These are phyloP conservation scores for Boehmeria nivea DNA, from an alignment of 306 rosid species.

Conservation along the genomic window DNA sequence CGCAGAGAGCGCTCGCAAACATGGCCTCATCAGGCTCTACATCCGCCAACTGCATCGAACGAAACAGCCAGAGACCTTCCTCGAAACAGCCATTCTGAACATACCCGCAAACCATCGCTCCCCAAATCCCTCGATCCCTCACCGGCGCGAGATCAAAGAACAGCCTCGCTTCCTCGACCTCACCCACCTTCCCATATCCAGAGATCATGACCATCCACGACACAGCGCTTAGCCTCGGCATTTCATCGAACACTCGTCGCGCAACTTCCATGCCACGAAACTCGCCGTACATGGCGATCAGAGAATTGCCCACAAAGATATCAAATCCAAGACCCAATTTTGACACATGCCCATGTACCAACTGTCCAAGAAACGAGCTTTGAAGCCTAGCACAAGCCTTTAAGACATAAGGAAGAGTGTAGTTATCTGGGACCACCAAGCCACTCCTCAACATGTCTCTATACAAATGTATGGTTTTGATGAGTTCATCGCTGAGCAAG, in stretches of 20 bases:
- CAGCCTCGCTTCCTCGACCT: conserved; percentile 49
- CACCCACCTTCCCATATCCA: conserved; percentile 58
- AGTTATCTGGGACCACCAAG: conserved; percentile 36
- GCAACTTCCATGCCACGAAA: conserved; percentile 43
- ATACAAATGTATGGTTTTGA: conserved; percentile 27
- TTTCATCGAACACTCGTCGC: conserved; percentile 63
- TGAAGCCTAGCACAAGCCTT: conserved; percentile 46
- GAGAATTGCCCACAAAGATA: conserved; percentile 59
- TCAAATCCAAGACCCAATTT: conserved; percentile 52
- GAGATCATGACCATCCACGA: conserved; percentile 73
- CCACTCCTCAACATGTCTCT: conserved; percentile 36
- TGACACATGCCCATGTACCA: conserved; percentile 49
- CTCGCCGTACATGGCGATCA: conserved; percentile 39
- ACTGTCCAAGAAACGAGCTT: conserved; percentile 26
- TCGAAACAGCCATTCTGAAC: conserved; percentile 66
- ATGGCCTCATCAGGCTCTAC: conserved; percentile 61
- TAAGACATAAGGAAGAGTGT: conserved; percentile 61
- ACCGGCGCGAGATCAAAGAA: conserved; percentile 64
- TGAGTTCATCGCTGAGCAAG: conserved; percentile 28
- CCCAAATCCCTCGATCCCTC: conserved; percentile 74
- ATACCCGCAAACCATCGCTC: conserved; percentile 86
- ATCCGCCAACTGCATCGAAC: conserved; percentile 46
- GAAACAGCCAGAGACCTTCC: conserved; percentile 62
- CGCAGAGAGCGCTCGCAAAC: conserved; percentile 58
- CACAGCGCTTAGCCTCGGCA: conserved; percentile 44